Conservation (phyloP, 1,139 yeast genomes). For the Sugiyamaella xylanicola region DNA sequence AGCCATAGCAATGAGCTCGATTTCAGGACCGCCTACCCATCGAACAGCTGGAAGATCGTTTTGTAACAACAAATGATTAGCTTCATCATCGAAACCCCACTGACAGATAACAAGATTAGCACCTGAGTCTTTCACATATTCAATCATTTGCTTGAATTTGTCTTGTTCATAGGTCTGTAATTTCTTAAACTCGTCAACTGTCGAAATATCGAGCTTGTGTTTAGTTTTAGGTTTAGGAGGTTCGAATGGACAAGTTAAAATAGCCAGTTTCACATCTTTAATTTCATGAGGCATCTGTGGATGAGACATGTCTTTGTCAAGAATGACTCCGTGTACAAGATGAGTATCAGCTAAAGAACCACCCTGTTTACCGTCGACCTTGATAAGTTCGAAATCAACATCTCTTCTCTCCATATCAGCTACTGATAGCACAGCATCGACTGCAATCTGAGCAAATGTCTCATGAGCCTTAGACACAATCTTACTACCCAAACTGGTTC, state of each 20-base stretch:
- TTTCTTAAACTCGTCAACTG: conserved; percentile 88
- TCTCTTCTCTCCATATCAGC: conserved; percentile 91
- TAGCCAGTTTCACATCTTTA: conserved; percentile 84
- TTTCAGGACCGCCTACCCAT: conserved; percentile 99
- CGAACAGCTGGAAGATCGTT: conserved; percentile 93
- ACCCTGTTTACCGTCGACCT: conserved; percentile 94
- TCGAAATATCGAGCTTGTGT: conserved; percentile 90
- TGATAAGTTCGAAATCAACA: conserved; percentile 94
- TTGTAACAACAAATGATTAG: conserved; percentile 86
- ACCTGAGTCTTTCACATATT: conserved; percentile 81
- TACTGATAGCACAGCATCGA: conserved; percentile 90
- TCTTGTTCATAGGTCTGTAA: conserved; percentile 90
- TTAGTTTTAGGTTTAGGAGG: conserved; percentile 99
- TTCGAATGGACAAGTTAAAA: conserved; percentile 96
- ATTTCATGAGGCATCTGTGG: conserved; percentile 94
- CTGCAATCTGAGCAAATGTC: conserved; percentile 95
- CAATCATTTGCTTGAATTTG: conserved; percentile 89
- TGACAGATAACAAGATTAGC: conserved; percentile 98
- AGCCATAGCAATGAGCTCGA: conserved; percentile 94
- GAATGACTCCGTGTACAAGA: conserved; percentile 84
- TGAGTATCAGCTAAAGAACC: conserved; percentile 86
- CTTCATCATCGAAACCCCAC: conserved; percentile 99
- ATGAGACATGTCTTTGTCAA: conserved; percentile 96
- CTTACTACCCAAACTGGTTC: conserved; percentile 92
- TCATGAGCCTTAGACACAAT: conserved; percentile 94